Evolutionary conservation across 129 eudicot genomes (phyloP), one percentile per base, ranked within the genome.

Genomic region (Smallanthus sonchifolius): DNA sequence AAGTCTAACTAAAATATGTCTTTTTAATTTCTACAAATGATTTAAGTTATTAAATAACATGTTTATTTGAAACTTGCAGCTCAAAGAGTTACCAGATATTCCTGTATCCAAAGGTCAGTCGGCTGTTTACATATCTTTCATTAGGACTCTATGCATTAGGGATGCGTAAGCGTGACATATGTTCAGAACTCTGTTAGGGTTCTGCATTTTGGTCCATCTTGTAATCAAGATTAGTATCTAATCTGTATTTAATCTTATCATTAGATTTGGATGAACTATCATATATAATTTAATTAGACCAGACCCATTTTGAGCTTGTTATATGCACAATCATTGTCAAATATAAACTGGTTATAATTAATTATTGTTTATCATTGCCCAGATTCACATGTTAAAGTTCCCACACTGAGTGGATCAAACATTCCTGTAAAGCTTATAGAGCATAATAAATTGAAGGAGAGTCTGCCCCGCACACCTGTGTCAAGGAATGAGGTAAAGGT

Each of bases 51-150:
- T 69, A 45, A 74, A 36, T 56, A 37, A n/a, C 43, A 62, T 67
- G 10, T 43, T 32, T 44, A 61, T 59, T 72, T 75, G 15, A 36
- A 65, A 75, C 74, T 69, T 83, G 84, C 86, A 88, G 95, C 51
- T 52, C 54, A 80, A 81, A 77, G 84, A 72, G 36, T 78, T 66
- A 17, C 75, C 67, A 57, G 69, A 55, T 70, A 65, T 64, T 71
- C 57, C 81, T 75, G 59, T 65, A 76, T 65, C 69, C 28, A 74
- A 81, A 83, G 91, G 91, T 88, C 56, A 81, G 85, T 78, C 73
- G 72, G 63, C 35, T 71, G 24, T 54, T 55, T 65, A 32, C 63
- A 20, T 30, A 24, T 65, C 4, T 20, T 24, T 62, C 32, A 7
- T 42, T 83, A 60, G 32, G 63, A 47, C 37, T 47, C 47, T n/a